These are phyloP conservation scores for Phytophthora macrochlamydospora DNA, from an alignment of 352 stramenopile genomes.

Conservation along the genomic window DNA sequence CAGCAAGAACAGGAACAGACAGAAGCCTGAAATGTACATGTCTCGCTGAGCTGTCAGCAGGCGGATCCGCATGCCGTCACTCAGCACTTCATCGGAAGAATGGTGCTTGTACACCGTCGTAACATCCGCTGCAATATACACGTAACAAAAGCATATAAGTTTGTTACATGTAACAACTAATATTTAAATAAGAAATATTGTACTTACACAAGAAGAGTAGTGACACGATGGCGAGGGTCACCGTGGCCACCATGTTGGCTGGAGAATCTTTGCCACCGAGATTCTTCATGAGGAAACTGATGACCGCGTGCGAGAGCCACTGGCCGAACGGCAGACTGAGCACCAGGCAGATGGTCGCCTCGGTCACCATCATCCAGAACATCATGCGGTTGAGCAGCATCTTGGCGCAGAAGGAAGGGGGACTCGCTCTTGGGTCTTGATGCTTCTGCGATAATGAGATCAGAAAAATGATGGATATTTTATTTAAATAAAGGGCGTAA, in stretches of 20 bases:
- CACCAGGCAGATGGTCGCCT: conserved; percentile 52
- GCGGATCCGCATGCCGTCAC: conserved; percentile 81
- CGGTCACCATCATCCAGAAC: conserved; percentile 61
- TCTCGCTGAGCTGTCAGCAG: conserved; percentile 78
- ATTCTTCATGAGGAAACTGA: conserved; percentile 59
- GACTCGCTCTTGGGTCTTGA: too few species aligned
- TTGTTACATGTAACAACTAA: conserved; percentile 3
- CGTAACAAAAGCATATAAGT: conserved; percentile 8
- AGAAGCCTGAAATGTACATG: conserved; percentile 90
- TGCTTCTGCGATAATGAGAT: too few species aligned
- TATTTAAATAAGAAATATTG: neutral
- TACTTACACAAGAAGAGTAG: conserved; percentile 81
- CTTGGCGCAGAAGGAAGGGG: neutral
- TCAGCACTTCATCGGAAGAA: conserved; percentile 52
- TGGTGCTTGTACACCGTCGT: conserved; percentile 76
- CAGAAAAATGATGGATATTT: too few species aligned
- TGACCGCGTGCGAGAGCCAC: conserved; percentile 50
- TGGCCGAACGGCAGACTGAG: conserved; percentile 68
- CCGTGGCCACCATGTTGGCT: conserved; percentile 43
- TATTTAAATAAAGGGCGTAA: too few species aligned
- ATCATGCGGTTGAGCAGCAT: conserved; percentile 66
- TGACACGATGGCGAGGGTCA: conserved; percentile 64
- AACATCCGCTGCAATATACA: conserved; percentile 60
- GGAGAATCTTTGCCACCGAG: conserved; percentile 55
- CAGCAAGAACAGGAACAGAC: conserved; percentile 83